phyloP scores from a whole-genome alignment of 2,329 filamentous ascomycete genomes.

The Fusarium sp. region DNA sequence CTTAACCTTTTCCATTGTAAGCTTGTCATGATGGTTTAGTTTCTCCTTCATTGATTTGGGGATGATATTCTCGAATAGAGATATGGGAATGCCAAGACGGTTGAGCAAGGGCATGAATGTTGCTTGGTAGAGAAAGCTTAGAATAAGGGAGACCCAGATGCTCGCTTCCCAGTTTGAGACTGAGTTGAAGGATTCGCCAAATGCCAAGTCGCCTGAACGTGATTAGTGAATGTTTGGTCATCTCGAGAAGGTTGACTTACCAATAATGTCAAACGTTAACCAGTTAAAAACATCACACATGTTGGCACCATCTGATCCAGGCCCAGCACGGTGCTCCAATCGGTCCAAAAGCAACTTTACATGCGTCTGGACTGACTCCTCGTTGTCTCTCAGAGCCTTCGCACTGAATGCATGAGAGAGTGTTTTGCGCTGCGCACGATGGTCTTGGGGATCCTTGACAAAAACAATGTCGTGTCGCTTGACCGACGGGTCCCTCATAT shows the following conservation, averaged over 20 bases:
- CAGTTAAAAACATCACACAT: conserved; percentile 20
- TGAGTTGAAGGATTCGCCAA: conserved; percentile 30
- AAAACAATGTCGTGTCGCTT: conserved; percentile 6
- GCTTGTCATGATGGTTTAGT: background rate
- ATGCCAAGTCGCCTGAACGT: conserved; percentile 11
- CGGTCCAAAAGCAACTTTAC: conserved; percentile 2
- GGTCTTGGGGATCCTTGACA: conserved; percentile 12
- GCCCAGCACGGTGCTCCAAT: background rate
- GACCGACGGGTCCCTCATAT: background rate
- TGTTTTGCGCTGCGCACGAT: conserved; percentile 12
- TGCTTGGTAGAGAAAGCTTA: background rate
- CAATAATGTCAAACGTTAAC: conserved; percentile 31
- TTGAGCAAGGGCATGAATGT: conserved; percentile 1
- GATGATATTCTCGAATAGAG: background rate
- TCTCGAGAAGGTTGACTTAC: background rate
- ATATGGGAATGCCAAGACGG: conserved; percentile 8
- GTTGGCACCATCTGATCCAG: background rate
- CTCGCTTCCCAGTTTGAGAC: conserved; percentile 3
- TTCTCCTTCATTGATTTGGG: conserved; percentile 1
- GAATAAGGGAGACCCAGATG: conserved; percentile 13
- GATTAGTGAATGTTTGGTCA: rapidly evolving
- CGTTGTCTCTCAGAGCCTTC: conserved; percentile 12
- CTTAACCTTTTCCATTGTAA: conserved; percentile 13
- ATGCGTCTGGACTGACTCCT: conserved; percentile 8
- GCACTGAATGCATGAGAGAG: conserved; percentile 29